Percentiles rank a stretch among this genome's conserved stretches.
These are phyloP conservation scores for Heterobasidion occidentale DNA, from an alignment of 1,284 basidiomycete species.

Conservation along the genomic window DNA sequence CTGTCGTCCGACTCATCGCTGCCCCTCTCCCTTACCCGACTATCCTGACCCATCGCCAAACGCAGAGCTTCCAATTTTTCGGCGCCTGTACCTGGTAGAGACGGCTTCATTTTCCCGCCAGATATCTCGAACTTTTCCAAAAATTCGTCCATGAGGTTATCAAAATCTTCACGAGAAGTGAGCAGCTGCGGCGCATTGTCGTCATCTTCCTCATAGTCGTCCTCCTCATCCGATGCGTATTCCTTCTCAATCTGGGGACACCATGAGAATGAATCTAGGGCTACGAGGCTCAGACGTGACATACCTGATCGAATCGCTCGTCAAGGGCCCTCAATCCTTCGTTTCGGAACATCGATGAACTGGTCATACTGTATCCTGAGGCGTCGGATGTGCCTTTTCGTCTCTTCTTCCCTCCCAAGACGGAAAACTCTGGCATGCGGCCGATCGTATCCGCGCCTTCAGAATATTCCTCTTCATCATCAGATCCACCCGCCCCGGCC, in stretches of 20 bases:
- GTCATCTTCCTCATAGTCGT: slow-evolving; percentile 38
- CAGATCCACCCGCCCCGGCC: slow-evolving; percentile 22
- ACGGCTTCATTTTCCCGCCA: slow-evolving; percentile 81
- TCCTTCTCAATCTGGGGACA: slow-evolving; percentile 58
- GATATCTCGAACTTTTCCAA: slow-evolving; percentile 87
- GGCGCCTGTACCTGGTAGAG: slow-evolving; percentile 58
- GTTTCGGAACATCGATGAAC: slow-evolving; percentile 92
- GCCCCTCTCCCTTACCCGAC: slow-evolving; percentile 33
- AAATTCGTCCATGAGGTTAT: slow-evolving; percentile 91
- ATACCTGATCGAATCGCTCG: slow-evolving; percentile 88
- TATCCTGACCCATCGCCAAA: slow-evolving; percentile 68
- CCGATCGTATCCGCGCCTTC: slow-evolving; percentile 82
- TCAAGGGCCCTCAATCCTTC: slow-evolving; percentile 85
- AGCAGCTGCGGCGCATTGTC: slow-evolving; percentile 68
- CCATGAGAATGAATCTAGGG: neutral
- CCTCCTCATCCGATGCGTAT: slow-evolving; percentile 62
- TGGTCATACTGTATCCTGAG: slow-evolving; percentile 94
- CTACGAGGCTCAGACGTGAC: slow-evolving; percentile 12
- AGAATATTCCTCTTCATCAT: slow-evolving; percentile 41
- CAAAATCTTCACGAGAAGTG: slow-evolving; percentile 82
- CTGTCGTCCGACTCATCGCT: slow-evolving; percentile 23
- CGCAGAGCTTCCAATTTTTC: slow-evolving; percentile 79
- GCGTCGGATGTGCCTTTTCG: slow-evolving; percentile 76
- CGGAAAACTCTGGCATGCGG: slow-evolving; percentile 60
- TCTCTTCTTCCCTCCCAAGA: slow-evolving; percentile 71